Conservation (phyloP, 2,329 filamentous ascomycete genomes). For the Fusarium circinatum region DNA sequence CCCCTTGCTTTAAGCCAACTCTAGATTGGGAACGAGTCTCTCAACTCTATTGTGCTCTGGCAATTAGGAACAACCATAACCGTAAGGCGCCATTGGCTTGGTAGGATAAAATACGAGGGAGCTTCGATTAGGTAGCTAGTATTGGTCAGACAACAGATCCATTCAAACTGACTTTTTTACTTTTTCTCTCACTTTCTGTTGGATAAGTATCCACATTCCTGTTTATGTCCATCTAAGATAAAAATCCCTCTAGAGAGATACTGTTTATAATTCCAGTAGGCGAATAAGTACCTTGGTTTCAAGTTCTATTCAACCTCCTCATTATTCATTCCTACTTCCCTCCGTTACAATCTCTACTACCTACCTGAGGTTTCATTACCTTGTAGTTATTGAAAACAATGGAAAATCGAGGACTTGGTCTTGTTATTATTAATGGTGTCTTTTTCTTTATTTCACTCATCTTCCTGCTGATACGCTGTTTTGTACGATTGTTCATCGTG, state of each 20-base stretch:
- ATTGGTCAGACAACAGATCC: too few relatives aligned
- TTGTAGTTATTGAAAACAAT: rapidly evolving
- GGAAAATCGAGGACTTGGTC: background rate
- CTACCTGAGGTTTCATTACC: rapidly evolving
- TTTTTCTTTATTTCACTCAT: background rate
- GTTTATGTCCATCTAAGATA: background rate
- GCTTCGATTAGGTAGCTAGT: too few relatives aligned
- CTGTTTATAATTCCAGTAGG: background rate
- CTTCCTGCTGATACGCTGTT: background rate
- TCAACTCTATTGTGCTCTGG: background rate
- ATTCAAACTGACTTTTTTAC: too few relatives aligned
- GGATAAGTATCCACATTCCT: background rate
- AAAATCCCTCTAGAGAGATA: background rate
- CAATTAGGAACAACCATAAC: background rate
- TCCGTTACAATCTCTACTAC: rapidly evolving
- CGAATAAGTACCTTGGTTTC: too few relatives aligned
- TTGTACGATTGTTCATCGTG: rapidly evolving
- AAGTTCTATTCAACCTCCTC: too few relatives aligned
- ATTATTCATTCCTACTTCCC: too few relatives aligned
- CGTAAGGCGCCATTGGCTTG: background rate
- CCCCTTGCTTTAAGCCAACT: background rate
- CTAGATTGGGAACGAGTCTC: background rate
- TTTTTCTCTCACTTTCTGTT: background rate
- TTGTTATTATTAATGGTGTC: background rate
- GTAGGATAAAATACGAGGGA: background rate